Conservation (phyloP, 2,329 filamentous ascomycete species). For the Dissoconium aciculare region DNA sequence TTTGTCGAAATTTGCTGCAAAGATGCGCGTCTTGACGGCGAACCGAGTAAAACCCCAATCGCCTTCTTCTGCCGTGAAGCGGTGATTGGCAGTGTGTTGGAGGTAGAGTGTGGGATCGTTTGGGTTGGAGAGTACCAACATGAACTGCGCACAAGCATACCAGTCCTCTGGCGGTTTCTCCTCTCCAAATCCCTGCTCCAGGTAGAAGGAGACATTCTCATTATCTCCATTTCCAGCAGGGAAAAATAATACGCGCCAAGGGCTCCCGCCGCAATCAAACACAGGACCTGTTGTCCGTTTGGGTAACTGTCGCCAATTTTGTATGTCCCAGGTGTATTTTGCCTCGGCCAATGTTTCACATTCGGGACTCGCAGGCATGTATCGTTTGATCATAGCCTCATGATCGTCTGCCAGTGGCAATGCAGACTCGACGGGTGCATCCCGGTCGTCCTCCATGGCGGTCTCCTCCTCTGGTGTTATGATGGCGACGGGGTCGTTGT, state of each 20-base stretch:
- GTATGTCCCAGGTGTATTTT: conserved; percentile 72
- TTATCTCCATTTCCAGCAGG: conserved; percentile 79
- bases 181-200: conserved; percentile 81
- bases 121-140: conserved; percentile 83
- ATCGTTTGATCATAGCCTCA: conserved; percentile 70
- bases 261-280: conserved; percentile 73
- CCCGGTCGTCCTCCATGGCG: conserved; percentile 40
- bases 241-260: conserved; percentile 94
- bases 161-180: conserved; percentile 69
- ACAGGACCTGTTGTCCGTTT: conserved; percentile 77
- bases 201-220: conserved; percentile 85
- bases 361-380: conserved; percentile 63
- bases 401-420: conserved; percentile 43
- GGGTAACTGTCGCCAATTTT: conserved; percentile 60
- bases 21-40: conserved; percentile 72
- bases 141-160: conserved; percentile 94
- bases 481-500: conserved; percentile 38
- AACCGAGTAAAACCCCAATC: conserved; percentile 99
- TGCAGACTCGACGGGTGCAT: conserved; percentile 28
- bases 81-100: conserved; percentile 71
- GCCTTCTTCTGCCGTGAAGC: conserved; percentile 89
- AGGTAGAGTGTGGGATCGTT: conserved; percentile 75
- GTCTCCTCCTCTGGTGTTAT: conserved; percentile 42
- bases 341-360: conserved; percentile 65
- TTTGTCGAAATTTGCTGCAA: conserved; percentile 62